Evolutionary conservation across 2,329 filamentous ascomycete genomes (phyloP).

Genomic region (Hyphodiscus sp.): DNA sequence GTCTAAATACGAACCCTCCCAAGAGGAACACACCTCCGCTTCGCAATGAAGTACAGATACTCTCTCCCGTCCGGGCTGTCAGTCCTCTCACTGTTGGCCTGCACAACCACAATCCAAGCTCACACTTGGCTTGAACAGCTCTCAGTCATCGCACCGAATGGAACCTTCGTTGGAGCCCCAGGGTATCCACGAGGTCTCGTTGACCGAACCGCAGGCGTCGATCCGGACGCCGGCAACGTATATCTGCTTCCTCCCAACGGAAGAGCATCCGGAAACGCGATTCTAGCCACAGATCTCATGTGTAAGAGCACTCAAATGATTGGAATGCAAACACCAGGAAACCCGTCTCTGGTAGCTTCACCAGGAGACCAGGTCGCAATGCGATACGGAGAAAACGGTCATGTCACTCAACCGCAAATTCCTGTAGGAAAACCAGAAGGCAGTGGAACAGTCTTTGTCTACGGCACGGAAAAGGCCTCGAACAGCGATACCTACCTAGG

Average conservation of each 20-base stretch:
- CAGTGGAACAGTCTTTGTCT: slow-evolving; percentile 67
- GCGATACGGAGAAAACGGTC: slow-evolving; percentile 68
- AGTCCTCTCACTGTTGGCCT: slow-evolving; percentile 13
- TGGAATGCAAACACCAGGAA: slow-evolving; percentile 25
- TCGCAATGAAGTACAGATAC: slow-evolving; percentile 4
- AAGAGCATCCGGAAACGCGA: slow-evolving; percentile 39
- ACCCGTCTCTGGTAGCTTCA: slow-evolving; percentile 34
- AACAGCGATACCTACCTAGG: slow-evolving; percentile 46
- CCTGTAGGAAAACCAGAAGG: slow-evolving; percentile 48
- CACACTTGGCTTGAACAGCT: slow-evolving; percentile 84
- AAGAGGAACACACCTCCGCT: slow-evolving; percentile 2
- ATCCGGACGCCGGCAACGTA: slow-evolving; percentile 51
- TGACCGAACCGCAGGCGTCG: slow-evolving; percentile 52
- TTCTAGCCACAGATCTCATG: slow-evolving; percentile 47
- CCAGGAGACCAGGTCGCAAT: slow-evolving; percentile 60
- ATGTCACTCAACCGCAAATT: slow-evolving; percentile 48
- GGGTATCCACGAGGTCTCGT: slow-evolving; percentile 73
- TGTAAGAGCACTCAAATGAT: slow-evolving; percentile 59
- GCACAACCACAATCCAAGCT: slow-evolving; percentile 32
- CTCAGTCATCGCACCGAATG: slow-evolving; percentile 63
- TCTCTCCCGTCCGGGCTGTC: slow-evolving; percentile 3
- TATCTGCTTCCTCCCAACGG: slow-evolving; percentile 56
- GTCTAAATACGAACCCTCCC: slow-evolving; percentile 5
- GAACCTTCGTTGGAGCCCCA: slow-evolving; percentile 60
- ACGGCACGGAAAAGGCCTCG: slow-evolving; percentile 59